A percentile compares a stretch with the other conserved stretches of the same genome.
These are phyloP conservation scores for Immersiporthe knoxdaviesiana DNA, from an alignment of 2,329 filamentous ascomycete species.

Conservation along the genomic window DNA sequence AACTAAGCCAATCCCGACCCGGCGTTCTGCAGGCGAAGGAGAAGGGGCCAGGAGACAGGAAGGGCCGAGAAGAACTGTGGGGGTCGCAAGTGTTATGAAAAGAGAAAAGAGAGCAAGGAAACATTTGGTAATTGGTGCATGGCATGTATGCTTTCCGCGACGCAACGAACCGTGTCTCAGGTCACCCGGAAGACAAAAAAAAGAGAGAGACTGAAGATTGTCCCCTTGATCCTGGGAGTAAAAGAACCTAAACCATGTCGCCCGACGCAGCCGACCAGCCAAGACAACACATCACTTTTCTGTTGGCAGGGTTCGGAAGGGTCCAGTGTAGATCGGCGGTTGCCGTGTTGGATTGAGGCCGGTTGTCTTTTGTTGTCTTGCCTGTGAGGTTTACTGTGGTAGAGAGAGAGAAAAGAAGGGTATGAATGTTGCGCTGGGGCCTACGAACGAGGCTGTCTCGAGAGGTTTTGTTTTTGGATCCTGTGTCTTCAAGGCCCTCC, in stretches of 20 bases:
- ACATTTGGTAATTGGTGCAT: not conserved
- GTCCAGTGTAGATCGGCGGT: not conserved
- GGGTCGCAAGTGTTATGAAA: not conserved
- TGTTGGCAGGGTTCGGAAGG: not conserved
- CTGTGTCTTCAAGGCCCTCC: not conserved
- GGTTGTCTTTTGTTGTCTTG: not conserved
- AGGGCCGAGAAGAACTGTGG: not conserved
- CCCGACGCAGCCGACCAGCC: not conserved
- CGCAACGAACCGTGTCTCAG: constrained; percentile 14
- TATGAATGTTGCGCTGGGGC: not conserved
- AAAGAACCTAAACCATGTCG: not conserved
- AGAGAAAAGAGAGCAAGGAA: not conserved
- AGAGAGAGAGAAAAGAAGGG: not conserved
- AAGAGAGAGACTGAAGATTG: too few species aligned
- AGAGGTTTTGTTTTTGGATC: not conserved
- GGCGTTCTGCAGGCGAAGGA: not conserved
- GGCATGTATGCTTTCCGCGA: constrained; percentile 1
- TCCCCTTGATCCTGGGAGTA: too few species aligned
- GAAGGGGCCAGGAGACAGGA: not conserved
- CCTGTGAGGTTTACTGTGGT: not conserved
- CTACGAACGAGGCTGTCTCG: not conserved
- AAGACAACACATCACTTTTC: not conserved
- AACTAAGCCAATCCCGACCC: not conserved
- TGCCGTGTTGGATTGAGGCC: not conserved
- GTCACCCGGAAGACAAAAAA: not conserved